Percentiles rank a stretch among this genome's conserved stretches.
These are phyloP conservation scores for Yamadazyma insecticola DNA, from an alignment of 805 yeast species.

Conservation along the genomic window DNA sequence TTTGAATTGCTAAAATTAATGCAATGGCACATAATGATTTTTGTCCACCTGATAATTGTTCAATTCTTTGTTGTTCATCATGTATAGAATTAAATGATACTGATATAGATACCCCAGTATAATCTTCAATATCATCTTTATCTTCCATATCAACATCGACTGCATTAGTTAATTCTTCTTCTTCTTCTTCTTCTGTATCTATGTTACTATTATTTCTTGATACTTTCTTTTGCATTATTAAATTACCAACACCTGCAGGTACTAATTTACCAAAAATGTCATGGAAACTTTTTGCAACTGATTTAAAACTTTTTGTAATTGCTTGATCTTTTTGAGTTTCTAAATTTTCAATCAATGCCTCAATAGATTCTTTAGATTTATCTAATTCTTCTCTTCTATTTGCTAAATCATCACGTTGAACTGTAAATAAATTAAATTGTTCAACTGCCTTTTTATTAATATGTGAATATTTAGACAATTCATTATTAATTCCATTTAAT, in stretches of 20 bases:
- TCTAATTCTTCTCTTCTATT: slow-evolving; percentile 66
- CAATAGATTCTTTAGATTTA: slow-evolving; percentile 67
- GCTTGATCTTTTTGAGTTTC: slow-evolving; percentile 81
- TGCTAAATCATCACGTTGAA: slow-evolving; percentile 63
- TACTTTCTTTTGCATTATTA: slow-evolving; percentile 55
- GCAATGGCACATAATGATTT: slow-evolving; percentile 96
- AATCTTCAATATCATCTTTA: slow-evolving; percentile 43
- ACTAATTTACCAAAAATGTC: slow-evolving; percentile 76
- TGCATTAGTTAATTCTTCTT: slow-evolving; percentile 7
- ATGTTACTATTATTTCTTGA: slow-evolving; percentile 12
- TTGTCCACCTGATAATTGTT: slow-evolving; percentile 95
- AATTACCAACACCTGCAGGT: slow-evolving; percentile 74
- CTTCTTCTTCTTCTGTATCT: slow-evolving; percentile 13
- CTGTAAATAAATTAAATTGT: slow-evolving; percentile 68
- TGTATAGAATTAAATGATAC: slow-evolving; percentile 86
- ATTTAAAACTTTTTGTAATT: slow-evolving; percentile 69
- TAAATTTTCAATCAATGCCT: slow-evolving; percentile 61
- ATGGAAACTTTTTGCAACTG: slow-evolving; percentile 68
- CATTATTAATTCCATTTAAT: slow-evolving; percentile 52
- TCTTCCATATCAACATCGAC: slow-evolving; percentile 8
- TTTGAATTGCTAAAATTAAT: slow-evolving; percentile 87
- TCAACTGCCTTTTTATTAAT: slow-evolving; percentile 89
- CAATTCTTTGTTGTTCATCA: slow-evolving; percentile 83
- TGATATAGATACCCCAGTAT: slow-evolving; percentile 76
- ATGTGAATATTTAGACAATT: slow-evolving; percentile 61